Evolutionary conservation across 2,329 filamentous ascomycete genomes (phyloP).

Genomic region (Penicillium sp.): DNA sequence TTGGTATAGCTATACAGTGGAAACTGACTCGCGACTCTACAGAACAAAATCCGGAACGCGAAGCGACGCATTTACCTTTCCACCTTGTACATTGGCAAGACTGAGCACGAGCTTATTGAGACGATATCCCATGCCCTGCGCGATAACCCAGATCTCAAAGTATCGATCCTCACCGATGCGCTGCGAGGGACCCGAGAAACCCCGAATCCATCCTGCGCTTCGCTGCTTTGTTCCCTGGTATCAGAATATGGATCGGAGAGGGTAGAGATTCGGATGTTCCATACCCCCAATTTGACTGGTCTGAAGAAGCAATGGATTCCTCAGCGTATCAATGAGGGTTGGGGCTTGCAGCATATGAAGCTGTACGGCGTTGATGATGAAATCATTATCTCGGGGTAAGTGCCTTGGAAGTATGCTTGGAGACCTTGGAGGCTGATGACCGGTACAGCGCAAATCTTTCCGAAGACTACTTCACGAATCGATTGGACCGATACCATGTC

Average conservation of each 20-base stretch:
- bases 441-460: conserved; percentile 77
- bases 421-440: conserved; percentile 18
- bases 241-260: conserved; percentile 80
- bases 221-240: conserved; percentile 82
- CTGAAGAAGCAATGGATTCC: conserved; percentile 83
- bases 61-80: conserved; percentile 84
- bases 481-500: conserved; percentile 92
- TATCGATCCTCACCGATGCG: conserved; percentile 91
- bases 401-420: background rate
- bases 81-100: conserved; percentile 96
- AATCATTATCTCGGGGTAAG: conserved; percentile 87
- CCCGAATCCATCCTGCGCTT: conserved; percentile 84
- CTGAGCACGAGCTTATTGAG: conserved; percentile 84
- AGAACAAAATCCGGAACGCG: conserved; percentile 82
- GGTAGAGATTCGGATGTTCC: conserved; percentile 95
- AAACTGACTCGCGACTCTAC: conserved; percentile 21
- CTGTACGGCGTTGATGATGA: conserved; percentile 95
- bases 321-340: conserved; percentile 93
- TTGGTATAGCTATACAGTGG: background rate
- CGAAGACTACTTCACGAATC: conserved; percentile 92
- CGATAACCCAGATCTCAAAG: conserved; percentile 73
- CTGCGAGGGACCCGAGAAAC: conserved; percentile 90
- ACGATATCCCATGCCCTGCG: conserved; percentile 77
- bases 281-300: conserved; percentile 93
- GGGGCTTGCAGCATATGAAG: conserved; percentile 99